Evolutionary conservation across 2,329 filamentous ascomycete genomes (phyloP).

Genomic region (Verticillium nubilum): DNA sequence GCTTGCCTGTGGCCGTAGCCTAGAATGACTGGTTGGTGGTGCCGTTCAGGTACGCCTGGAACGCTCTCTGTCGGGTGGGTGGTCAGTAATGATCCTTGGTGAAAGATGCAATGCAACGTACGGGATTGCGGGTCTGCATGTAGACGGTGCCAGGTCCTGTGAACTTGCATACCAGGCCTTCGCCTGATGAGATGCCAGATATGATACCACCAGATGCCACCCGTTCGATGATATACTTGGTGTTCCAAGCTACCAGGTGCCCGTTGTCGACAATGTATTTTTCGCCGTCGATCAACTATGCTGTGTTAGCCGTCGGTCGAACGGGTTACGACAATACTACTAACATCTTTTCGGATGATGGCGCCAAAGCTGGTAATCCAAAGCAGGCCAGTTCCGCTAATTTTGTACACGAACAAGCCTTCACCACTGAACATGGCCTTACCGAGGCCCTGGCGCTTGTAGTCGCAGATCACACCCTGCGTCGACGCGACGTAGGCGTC

Average conservation of each 20-base stretch:
- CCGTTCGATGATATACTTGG: slow-evolving; percentile 85
- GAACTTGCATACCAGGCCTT: slow-evolving; percentile 93
- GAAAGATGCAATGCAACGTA: slow-evolving; percentile 28
- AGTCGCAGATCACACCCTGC: slow-evolving; percentile 80
- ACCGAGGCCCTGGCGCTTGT: slow-evolving; percentile 76
- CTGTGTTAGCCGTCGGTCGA: neutral
- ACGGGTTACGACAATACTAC: neutral
- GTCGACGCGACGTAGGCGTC: slow-evolving; percentile 85
- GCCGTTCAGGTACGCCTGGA: slow-evolving; percentile 45
- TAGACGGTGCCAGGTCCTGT: slow-evolving; percentile 87
- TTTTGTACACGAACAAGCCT: slow-evolving; percentile 84
- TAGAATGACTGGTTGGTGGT: slow-evolving; percentile 27
- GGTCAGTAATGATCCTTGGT: neutral
- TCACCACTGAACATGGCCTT: slow-evolving; percentile 95
- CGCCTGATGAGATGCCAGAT: slow-evolving; percentile 74
- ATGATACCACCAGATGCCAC: slow-evolving; percentile 88
- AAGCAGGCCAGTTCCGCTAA: slow-evolving; percentile 72
- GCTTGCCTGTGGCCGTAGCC: neutral
- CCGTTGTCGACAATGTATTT: slow-evolving; percentile 91
- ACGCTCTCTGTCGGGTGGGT: slow-evolving; percentile 35
- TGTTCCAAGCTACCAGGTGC: slow-evolving; percentile 94
- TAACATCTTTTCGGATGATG: slow-evolving; percentile 87
- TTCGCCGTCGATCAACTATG: slow-evolving; percentile 59
- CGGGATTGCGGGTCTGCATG: slow-evolving; percentile 84
- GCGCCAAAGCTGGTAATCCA: slow-evolving; percentile 94